These are phyloP conservation scores for Stereocaulon alpinum DNA, from an alignment of 495 filamentous ascomycete genomes.

Conservation along the genomic window DNA sequence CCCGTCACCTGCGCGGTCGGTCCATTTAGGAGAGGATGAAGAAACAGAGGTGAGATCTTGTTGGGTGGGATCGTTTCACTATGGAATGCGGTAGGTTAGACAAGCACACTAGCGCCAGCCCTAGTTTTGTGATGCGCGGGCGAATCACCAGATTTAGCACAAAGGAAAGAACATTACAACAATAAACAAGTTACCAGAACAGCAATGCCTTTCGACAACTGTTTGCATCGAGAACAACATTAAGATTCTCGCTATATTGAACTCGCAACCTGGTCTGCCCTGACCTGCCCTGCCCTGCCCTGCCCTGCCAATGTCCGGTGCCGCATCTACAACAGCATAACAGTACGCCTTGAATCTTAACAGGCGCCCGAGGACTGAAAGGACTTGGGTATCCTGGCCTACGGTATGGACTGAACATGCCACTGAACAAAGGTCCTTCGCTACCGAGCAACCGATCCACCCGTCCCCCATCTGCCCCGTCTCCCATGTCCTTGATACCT, in stretches of 20 bases:
- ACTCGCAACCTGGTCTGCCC: not conserved
- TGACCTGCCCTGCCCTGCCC: not conserved
- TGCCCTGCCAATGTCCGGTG: not conserved
- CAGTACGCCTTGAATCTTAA: not conserved
- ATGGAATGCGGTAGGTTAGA: constrained; percentile 2
- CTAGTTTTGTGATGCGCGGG: not conserved
- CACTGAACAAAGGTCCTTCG: not conserved
- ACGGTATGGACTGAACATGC: not conserved
- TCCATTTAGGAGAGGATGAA: not conserved
- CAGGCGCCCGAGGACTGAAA: not conserved
- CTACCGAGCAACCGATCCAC: not conserved
- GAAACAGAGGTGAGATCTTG: not conserved
- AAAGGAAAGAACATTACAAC: not conserved
- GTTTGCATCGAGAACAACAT: not conserved
- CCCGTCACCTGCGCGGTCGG: not conserved
- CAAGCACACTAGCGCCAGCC: not conserved
- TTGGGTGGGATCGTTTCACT: not conserved
- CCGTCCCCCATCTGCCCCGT: not conserved
- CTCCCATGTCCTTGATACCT: too few species aligned
- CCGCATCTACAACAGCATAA: not conserved
- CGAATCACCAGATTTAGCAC: not conserved
- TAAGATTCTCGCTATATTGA: not conserved
- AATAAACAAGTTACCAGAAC: not conserved
- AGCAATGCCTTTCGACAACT: not conserved
- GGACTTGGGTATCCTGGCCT: too few species aligned